Conservation (phyloP, 768 basidiomycete species). For the Atractiella rhizophila region DNA sequence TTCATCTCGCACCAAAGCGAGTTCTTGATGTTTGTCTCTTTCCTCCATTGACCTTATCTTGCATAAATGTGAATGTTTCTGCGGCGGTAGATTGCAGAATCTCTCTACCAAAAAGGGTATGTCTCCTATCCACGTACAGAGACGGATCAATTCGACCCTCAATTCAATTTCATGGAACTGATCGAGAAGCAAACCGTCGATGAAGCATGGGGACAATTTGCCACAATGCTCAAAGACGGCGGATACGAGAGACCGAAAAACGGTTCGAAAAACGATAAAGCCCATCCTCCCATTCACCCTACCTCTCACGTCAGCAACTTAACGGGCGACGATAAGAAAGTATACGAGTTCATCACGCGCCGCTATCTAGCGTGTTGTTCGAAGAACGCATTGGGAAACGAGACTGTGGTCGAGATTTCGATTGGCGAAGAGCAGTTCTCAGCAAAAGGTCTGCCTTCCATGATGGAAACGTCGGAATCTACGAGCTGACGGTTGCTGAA, state of each 20-base stretch:
- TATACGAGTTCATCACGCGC: slow-evolving; percentile 79
- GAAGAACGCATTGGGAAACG: slow-evolving; percentile 68
- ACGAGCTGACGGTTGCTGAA: slow-evolving; percentile 19
- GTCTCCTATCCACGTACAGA: slow-evolving; percentile 93
- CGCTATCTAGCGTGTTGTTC: slow-evolving; percentile 84
- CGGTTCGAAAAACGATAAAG: slow-evolving; percentile 91
- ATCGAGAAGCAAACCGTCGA: slow-evolving; percentile 67
- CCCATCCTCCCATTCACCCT: slow-evolving; percentile 95
- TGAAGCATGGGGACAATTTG: slow-evolving; percentile 62
- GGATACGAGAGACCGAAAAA: slow-evolving; percentile 50
- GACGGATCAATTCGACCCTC: slow-evolving; percentile 84
- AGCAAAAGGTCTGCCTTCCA: slow-evolving; percentile 37
- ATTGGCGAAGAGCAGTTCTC: slow-evolving; percentile 69
- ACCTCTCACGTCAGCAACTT: slow-evolving; percentile 63
- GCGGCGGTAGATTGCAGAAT: slow-evolving; percentile 60
- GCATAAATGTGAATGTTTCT: background rate
- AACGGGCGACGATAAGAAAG: slow-evolving; percentile 60
- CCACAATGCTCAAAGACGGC: slow-evolving; percentile 41
- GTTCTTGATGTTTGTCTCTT: slow-evolving; percentile 49
- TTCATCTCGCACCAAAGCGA: slow-evolving; percentile 68
- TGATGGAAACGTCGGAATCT: background rate
- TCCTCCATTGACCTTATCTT: background rate
- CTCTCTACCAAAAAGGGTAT: slow-evolving; percentile 80
- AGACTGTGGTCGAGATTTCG: slow-evolving; percentile 66
- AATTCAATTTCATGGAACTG: slow-evolving; percentile 70